Base-by-base conservation (phyloP, 1,139 yeast species). In the Blastobotrys ciferrii region DNA sequence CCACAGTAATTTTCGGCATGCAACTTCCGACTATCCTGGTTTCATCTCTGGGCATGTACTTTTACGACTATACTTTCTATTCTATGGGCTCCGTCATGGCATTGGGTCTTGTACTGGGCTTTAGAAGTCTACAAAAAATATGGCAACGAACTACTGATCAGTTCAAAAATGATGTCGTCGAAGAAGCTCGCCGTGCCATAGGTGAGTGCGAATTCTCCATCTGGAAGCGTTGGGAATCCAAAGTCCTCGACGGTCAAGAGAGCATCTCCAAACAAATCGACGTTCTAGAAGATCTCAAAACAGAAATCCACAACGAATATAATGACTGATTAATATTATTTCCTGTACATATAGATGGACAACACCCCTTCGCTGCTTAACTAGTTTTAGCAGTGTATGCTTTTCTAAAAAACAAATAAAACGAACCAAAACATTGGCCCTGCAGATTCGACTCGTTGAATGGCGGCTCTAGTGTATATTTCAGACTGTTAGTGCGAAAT, bases 81-180 rank as follows among this genome's bases (percentile, higher is more conserved):
- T 53, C 70, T 15, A 67, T 70, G 65, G 70, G 65, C 4, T 66
- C 71, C 2, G 52, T 70, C 7, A 68, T 70, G 6, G 64, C 63
- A 3, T 60, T 71, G 3, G 75, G 75, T 2, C 36, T 59, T 2
- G 71, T 66, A 1, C 56, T 64, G 18, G 75, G 75, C 1, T 58
- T 66, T 32, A 56, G 64, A 17, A 53, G 60, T 11, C 60, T 71
- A 36, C 73, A 70, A 46, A 59, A 54, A 43, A 51, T 55, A 13
- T 71, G 75, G 74, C 54, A 56, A 40, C 52, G 50, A n/a, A 60
- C 65, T 4, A 51, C 60, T 7, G 44, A 49, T 7, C 46, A 46
- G 32, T 71, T 67, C 49, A 55, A 53, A 7, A 45, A 50, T 2
- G 44, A 48, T 1, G 66, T 66, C 1, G 49, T 56, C 6, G 67